Conservation (phyloP, 805 yeast species). For the Ogataea ganodermae region DNA sequence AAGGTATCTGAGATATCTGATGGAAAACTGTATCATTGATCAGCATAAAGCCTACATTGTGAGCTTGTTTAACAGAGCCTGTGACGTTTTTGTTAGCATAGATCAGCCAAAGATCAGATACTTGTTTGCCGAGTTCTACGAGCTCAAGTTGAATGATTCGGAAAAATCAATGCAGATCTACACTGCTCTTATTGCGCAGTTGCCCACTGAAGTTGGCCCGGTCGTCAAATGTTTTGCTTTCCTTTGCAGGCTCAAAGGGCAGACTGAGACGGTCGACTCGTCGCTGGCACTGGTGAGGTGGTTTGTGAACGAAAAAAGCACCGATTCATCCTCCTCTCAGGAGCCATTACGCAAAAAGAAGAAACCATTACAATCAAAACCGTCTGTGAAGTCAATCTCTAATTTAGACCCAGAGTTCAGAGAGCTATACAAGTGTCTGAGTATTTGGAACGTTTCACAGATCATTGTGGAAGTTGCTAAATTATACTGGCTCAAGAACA, state of each 20-base stretch:
- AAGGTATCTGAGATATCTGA: constrained; percentile 58
- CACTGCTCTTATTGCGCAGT: constrained; percentile 15
- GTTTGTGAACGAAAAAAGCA: constrained; percentile 17
- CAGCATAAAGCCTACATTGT: constrained; percentile 36
- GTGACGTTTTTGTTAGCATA: constrained; percentile 38
- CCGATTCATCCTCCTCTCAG: neutral
- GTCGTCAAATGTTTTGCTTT: constrained; percentile 21
- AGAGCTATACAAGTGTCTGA: constrained; percentile 19
- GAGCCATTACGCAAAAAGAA: constrained; percentile 12
- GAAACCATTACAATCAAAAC: neutral
- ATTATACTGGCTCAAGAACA: constrained; percentile 26
- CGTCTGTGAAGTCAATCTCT: neutral
- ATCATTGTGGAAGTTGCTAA: constrained; percentile 33
- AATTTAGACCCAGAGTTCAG: constrained; percentile 17
- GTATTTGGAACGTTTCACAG: constrained; percentile 28
- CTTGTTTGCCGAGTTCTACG: constrained; percentile 32
- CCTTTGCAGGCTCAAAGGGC: constrained; percentile 14
- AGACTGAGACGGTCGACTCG: constrained; percentile 13
- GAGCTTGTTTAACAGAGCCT: constrained; percentile 52
- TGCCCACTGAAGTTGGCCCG: constrained; percentile 18
- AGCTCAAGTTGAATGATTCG: constrained; percentile 20
- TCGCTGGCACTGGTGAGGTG: constrained; percentile 17
- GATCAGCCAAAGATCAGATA: constrained; percentile 30
- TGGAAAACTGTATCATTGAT: constrained; percentile 32
- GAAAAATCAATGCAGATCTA: constrained; percentile 25